These are phyloP conservation scores for Phialophora chinensis DNA, from an alignment of 2,329 filamentous ascomycete genomes.

Conservation along the genomic window DNA sequence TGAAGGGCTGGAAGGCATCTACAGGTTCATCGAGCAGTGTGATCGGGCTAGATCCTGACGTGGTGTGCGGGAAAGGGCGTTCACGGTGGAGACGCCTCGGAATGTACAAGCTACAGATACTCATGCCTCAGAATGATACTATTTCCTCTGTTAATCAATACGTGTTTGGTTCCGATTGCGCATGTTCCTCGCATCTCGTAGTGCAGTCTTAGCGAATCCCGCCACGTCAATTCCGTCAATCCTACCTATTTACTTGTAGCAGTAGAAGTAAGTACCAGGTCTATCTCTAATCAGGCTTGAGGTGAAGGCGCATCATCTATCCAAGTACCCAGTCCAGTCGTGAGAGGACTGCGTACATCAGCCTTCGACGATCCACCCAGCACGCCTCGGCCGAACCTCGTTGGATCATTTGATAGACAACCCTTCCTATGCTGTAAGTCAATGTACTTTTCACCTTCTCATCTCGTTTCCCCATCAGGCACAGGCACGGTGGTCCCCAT, in stretches of 20 bases:
- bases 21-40: constrained; percentile 69
- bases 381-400: too few species aligned
- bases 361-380: too few species aligned
- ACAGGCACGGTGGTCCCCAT: constrained; percentile 1
- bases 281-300: too few species aligned
- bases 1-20: constrained; percentile 69
- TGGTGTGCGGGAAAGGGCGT: background rate
- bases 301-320: too few species aligned
- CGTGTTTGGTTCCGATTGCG: background rate
- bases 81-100: background rate
- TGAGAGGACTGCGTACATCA: too few species aligned
- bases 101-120: background rate
- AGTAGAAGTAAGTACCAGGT: too few species aligned
- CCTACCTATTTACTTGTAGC: too few species aligned
- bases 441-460: background rate
- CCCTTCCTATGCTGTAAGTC: too few species aligned
- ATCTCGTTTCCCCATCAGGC: background rate
- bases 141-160: background rate
- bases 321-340: too few species aligned
- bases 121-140: constrained; percentile 2
- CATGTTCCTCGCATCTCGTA: background rate
- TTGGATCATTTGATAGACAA: too few species aligned
- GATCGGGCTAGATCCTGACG: constrained; percentile 52
- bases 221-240: too few species aligned
- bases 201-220: background rate